Evolutionary conservation across 805 yeast species (phyloP).

Genomic region (Lipomyces spencermartinsiae): DNA sequence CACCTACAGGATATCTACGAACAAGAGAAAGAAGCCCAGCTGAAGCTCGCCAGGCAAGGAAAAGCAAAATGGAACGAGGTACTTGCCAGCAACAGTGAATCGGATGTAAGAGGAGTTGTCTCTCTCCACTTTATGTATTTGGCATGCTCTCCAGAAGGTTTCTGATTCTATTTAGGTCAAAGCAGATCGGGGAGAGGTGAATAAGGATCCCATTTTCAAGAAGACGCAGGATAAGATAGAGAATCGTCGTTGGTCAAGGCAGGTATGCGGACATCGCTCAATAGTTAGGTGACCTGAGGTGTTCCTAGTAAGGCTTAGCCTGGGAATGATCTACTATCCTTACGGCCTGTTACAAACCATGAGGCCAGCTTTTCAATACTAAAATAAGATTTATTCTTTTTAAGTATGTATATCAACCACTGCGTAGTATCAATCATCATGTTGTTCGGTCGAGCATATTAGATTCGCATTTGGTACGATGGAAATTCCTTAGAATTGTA

Average conservation of each 20-base stretch:
- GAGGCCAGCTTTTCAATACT: not conserved
- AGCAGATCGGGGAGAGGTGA: not conserved
- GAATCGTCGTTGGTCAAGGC: not conserved
- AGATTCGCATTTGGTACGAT: not conserved
- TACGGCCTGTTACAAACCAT: not conserved
- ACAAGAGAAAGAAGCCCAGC: constrained; percentile 1
- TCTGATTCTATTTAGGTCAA: not conserved
- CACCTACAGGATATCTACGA: not conserved
- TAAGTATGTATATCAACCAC: not conserved
- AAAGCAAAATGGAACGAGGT: constrained; percentile 2
- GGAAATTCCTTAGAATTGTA: not conserved
- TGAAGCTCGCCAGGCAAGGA: not conserved
- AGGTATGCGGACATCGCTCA: not conserved
- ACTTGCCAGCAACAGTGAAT: constrained; percentile 3
- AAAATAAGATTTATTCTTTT: not conserved
- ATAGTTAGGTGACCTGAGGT: not conserved
- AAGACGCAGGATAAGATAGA: not conserved
- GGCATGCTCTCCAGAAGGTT: not conserved
- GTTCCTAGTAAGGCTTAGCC: not conserved
- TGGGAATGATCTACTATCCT: not conserved
- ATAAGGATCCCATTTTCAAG: not conserved
- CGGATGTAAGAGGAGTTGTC: not conserved
- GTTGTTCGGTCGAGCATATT: not conserved
- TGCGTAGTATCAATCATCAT: not conserved
- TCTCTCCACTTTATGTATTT: not conserved